Base-by-base conservation (phyloP, 2,329 filamentous ascomycete genomes). In the Sordariomycetes sp. region DNA sequence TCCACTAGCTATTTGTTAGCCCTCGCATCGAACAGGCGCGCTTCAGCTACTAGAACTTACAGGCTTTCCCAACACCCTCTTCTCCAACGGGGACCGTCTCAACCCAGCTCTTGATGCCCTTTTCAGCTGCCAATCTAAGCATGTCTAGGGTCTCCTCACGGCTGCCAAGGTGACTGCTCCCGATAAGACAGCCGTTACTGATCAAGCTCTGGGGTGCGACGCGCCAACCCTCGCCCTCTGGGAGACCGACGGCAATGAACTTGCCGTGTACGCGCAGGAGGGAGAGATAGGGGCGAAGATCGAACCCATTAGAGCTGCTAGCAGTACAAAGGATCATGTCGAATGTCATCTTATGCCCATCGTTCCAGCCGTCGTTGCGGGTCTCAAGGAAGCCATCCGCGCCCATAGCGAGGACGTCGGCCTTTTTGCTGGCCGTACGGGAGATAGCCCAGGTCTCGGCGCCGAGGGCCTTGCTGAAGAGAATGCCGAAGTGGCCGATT, bases 401-500 rank as follows among this genome's bases (percentile, higher is more conserved):
- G 24, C 79, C 79, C 70, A 82, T 74, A 55, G 74, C 73, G 55
- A 70, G 64, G 1, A 76, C 76, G 62, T 82, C 78, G 0, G 68
- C 69, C 55, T 70, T 72, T 68, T 82, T 82, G 59, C 65, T 65
- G 8, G 65, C 66, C 1, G 67, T 72, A n/a, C 78, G 72, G 3
- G 76, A 79, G 62, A 81, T 80, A 8, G 73, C 78, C 20, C 78
- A 74, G 24, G 80, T 74, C 35, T 82, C 77, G 32, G 77, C 78
- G n/a, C 77, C 79, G 12, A 87, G 68, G 3, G 84, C 84, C 65
- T 79, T 81, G 1, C 84, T 82, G 62, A 79, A 85, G 36, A 84
- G 67, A 13, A 87, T 67, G 2, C 80, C 84, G 61, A 85, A 80
- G 66, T 87, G 82, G 0, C 82, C 83, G 1, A 86, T 65, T 1